Evolutionary conservation across 1,139 yeast genomes (phyloP).

Genomic region (Trichomonascaceae sp.): DNA sequence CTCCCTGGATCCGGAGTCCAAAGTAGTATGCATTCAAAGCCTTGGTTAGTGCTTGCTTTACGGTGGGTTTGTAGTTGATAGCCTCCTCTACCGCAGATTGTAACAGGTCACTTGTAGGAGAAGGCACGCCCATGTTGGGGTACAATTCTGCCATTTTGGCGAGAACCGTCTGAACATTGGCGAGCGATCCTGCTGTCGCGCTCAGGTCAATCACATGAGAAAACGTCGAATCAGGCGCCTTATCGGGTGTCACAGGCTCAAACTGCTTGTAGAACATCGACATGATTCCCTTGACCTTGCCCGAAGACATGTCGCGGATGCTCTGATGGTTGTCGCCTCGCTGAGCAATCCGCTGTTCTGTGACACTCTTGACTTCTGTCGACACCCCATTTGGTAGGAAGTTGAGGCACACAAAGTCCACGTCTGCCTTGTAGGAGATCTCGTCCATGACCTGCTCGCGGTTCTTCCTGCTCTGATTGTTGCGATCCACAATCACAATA

Average conservation of each 20-base stretch:
- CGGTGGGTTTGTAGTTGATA: constrained; percentile 15
- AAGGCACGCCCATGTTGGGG: constrained; percentile 32
- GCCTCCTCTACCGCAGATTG: constrained; percentile 18
- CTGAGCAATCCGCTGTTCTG: constrained; percentile 42
- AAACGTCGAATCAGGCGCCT: constrained; percentile 54
- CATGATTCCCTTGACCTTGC: constrained; percentile 49
- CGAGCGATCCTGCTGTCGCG: constrained; percentile 38
- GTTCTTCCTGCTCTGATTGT: constrained; percentile 63
- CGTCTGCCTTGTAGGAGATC: constrained; percentile 19
- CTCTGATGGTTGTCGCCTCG: constrained; percentile 92
- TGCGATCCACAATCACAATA: constrained; percentile 69
- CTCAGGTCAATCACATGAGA: constrained; percentile 49
- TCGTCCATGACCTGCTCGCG: constrained; percentile 53
- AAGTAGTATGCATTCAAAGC: background rate
- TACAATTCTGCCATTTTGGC: constrained; percentile 30
- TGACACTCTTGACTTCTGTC: constrained; percentile 25
- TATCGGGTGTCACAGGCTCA: constrained; percentile 38
- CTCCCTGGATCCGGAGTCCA: background rate
- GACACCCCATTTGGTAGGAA: constrained; percentile 35
- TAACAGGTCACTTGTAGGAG: constrained; percentile 8
- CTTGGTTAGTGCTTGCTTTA: background rate
- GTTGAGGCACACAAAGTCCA: constrained; percentile 53
- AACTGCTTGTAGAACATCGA: constrained; percentile 59
- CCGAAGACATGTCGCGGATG: constrained; percentile 39
- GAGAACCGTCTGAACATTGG: constrained; percentile 38